Percentiles rank a stretch among this genome's conserved stretches.
Evolutionary conservation across 257 asterid species (phyloP).

Genomic region (Forsythia viridissima): DNA sequence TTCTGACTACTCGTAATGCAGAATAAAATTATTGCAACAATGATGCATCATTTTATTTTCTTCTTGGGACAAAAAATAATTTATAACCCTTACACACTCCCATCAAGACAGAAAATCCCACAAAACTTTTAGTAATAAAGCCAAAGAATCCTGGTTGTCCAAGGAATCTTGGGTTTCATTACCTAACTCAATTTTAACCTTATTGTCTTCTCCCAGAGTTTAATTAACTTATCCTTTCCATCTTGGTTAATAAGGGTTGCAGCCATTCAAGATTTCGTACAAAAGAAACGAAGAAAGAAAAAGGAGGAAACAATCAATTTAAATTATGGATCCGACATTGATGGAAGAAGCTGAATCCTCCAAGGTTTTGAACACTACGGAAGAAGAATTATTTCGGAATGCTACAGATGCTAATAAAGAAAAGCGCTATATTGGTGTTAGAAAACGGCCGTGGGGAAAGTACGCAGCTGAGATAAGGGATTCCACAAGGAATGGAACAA

Average conservation of each 20-base stretch:
- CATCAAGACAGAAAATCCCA: background rate
- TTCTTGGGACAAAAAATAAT: background rate
- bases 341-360: background rate
- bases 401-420: background rate
- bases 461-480: slow-evolving; percentile 45
- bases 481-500: slow-evolving; percentile 34
- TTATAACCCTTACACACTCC: background rate
- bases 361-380: background rate
- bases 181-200: background rate
- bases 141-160: background rate
- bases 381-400: background rate
- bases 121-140: background rate
- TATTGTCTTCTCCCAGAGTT: background rate
- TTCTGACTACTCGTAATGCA: background rate
- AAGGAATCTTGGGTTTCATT: background rate
- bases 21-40: no score
- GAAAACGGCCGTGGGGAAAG: slow-evolving; percentile 45
- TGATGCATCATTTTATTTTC: background rate
- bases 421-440: slow-evolving; percentile 33
- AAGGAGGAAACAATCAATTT: background rate
- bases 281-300: background rate
- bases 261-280: background rate
- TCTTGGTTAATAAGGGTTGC: background rate
- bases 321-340: background rate
- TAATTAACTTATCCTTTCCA: background rate